Evolutionary conservation across 306 rosid genomes (phyloP).

Genomic region (Rubus idaeus): DNA sequence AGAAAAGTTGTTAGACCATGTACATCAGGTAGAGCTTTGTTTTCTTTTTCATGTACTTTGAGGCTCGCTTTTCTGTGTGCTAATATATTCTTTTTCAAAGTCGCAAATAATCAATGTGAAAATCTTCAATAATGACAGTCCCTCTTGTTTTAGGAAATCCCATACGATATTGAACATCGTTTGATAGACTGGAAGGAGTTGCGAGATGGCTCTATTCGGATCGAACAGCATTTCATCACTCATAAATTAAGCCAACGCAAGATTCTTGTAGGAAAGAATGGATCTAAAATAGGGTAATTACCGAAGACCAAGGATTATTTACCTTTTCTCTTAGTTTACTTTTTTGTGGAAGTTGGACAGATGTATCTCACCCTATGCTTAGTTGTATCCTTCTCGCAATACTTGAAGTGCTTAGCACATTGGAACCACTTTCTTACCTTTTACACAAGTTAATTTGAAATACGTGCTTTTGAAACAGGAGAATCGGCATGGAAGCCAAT

Average conservation of each 20-base stretch:
- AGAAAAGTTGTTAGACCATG: conserved; percentile 86
- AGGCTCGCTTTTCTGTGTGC: conserved; percentile 9
- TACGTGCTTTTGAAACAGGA: conserved; percentile 49
- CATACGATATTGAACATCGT: conserved; percentile 79
- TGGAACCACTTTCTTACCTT: conserved; percentile 4
- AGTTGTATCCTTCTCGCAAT: background rate
- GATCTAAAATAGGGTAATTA: conserved; percentile 89
- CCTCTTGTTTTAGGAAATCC: conserved; percentile 70
- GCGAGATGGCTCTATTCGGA: conserved; percentile 86
- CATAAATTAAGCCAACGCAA: conserved; percentile 80
- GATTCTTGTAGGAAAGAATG: conserved; percentile 89
- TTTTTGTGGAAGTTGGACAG: background rate
- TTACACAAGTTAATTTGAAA: conserved; percentile 5
- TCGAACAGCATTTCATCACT: conserved; percentile 85
- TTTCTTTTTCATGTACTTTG: conserved; percentile 3
- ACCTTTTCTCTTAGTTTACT: background rate
- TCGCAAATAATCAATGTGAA: conserved; percentile 9
- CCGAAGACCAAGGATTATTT: conserved; percentile 3
- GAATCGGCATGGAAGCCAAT: conserved; percentile 93
- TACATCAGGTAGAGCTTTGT: conserved; percentile 73
- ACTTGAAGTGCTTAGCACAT: background rate
- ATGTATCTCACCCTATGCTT: background rate
- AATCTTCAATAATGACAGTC: conserved; percentile 23
- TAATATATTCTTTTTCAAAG: background rate
- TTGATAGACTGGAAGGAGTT: conserved; percentile 91